Evolutionary conservation across 208 protist genomes (phyloP).

Genomic region (Kentomonas sorsogonicus): DNA sequence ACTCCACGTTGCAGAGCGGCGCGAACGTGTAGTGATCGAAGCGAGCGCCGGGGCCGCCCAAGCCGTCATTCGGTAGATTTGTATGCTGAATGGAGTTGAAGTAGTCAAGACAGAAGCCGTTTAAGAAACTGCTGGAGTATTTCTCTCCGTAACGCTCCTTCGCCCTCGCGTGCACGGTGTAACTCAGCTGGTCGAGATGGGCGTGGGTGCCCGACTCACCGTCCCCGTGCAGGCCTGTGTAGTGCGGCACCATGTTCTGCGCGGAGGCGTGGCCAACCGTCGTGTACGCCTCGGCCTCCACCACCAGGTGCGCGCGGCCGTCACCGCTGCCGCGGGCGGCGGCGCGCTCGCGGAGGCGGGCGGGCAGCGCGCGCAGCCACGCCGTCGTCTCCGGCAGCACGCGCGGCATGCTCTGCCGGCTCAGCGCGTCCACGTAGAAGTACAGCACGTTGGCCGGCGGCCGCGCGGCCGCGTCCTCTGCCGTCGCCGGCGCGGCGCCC

Average conservation of each 20-base stretch:
- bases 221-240: constrained; percentile 4
- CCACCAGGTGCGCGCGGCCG: constrained; percentile 21
- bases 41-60: constrained; percentile 16
- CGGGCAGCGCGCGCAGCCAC: constrained; percentile 42
- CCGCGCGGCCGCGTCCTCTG: constrained; percentile 6
- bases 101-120: constrained; percentile 39
- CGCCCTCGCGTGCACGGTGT: constrained; percentile 23
- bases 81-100: constrained; percentile 21
- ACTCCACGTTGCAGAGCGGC: constrained; percentile 58
- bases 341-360: constrained; percentile 6
- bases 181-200: constrained; percentile 9
- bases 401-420: constrained; percentile 43
- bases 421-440: constrained; percentile 52
- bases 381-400: constrained; percentile 39
- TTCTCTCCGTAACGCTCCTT: constrained; percentile 43
- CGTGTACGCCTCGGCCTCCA: constrained; percentile 36
- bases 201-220: background rate
- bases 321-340: too few species aligned
- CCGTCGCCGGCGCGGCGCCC: background rate
- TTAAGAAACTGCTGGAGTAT: constrained; percentile 28
- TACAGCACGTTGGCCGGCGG: constrained; percentile 48
- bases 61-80: constrained; percentile 16
- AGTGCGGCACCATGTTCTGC: constrained; percentile 30
- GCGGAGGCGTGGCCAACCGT: constrained; percentile 37
- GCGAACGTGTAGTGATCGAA: constrained; percentile 50